Percentiles rank a stretch among this genome's conserved stretches.
phyloP scores from a whole-genome alignment of 225 moss, liverwort and hornwort genomes.

The Neckera pumila region DNA sequence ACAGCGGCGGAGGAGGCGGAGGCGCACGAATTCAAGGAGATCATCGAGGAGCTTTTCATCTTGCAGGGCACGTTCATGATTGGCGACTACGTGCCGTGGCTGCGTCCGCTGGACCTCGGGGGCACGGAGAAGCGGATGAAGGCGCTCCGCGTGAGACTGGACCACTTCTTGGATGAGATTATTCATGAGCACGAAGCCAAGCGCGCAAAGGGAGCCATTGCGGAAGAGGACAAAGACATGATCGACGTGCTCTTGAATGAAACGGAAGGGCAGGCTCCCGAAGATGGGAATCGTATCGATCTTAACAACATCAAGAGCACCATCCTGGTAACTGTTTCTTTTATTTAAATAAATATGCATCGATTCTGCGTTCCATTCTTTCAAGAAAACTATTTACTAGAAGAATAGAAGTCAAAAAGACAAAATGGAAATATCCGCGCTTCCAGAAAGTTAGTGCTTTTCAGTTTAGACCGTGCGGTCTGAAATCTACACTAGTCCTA shows the following conservation, averaged over 20 bases:
- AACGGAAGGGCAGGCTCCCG: not conserved
- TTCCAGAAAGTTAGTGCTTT: not conserved
- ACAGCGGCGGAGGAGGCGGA: not conserved
- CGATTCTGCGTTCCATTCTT: not conserved
- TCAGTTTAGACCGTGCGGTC: too few relatives aligned
- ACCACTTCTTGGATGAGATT: conserved; percentile 1
- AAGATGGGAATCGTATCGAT: not conserved
- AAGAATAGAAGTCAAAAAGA: not conserved
- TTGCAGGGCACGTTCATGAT: not conserved
- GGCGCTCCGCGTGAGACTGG: not conserved
- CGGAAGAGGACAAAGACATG: conserved; percentile 7
- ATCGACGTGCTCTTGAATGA: conserved; percentile 1
- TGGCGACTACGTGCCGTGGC: conserved; percentile 2
- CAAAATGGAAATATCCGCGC: not conserved
- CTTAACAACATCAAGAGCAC: conserved; percentile 5
- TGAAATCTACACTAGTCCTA: too few relatives aligned
- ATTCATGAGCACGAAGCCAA: not conserved
- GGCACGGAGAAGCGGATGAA: conserved; percentile 15
- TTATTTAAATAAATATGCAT: not conserved
- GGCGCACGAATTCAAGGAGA: conserved; percentile 4
- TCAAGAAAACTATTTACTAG: not conserved
- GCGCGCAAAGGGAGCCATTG: not conserved
- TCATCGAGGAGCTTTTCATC: conserved; percentile 11
- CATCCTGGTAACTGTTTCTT: not conserved
- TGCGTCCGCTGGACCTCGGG: not conserved